A percentile compares a stretch with the other conserved stretches of the same genome.
Conservation (phyloP, 2,329 filamentous ascomycete genomes). For the Lachnum nothofagi region DNA sequence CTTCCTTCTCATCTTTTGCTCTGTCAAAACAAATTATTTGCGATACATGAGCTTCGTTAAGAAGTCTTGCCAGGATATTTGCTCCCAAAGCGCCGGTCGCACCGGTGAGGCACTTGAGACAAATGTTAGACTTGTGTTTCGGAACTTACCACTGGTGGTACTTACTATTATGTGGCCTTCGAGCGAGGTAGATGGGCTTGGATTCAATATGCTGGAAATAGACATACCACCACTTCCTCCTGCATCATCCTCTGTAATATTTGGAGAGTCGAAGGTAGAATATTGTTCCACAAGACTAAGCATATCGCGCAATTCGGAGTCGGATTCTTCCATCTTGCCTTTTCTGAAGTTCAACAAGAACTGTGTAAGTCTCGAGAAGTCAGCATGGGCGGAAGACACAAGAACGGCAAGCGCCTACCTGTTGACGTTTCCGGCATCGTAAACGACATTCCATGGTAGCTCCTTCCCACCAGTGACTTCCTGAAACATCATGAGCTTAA, state of each 20-base stretch:
- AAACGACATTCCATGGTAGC: conserved; percentile 54
- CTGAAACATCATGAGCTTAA: background rate
- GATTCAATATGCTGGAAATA: no score
- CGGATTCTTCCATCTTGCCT: conserved; percentile 31
- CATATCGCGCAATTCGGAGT: conserved; percentile 36
- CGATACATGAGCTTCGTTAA: conserved; percentile 33
- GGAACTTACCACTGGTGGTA: background rate
- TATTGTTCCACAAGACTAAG: conserved; percentile 35
- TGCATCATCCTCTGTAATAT: background rate
- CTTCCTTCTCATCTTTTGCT: conserved; percentile 39
- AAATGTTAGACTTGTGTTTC: background rate
- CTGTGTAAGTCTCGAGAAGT: conserved; percentile 4
- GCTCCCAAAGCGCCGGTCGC: conserved; percentile 48
- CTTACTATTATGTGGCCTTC: no score
- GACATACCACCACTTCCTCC: no score
- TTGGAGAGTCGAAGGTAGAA: background rate
- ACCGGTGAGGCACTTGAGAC: conserved; percentile 40
- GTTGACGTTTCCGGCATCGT: conserved; percentile 52
- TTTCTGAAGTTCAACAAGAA: conserved; percentile 1
- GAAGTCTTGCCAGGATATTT: conserved; percentile 45
- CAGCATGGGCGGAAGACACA: background rate
- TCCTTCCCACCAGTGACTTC: background rate
- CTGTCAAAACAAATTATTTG: conserved; percentile 55
- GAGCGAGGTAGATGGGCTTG: no score
- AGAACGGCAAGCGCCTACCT: conserved; percentile 10